These are phyloP conservation scores for Pistacia atlantica DNA, from an alignment of 345 rosid genomes.

Conservation along the genomic window DNA sequence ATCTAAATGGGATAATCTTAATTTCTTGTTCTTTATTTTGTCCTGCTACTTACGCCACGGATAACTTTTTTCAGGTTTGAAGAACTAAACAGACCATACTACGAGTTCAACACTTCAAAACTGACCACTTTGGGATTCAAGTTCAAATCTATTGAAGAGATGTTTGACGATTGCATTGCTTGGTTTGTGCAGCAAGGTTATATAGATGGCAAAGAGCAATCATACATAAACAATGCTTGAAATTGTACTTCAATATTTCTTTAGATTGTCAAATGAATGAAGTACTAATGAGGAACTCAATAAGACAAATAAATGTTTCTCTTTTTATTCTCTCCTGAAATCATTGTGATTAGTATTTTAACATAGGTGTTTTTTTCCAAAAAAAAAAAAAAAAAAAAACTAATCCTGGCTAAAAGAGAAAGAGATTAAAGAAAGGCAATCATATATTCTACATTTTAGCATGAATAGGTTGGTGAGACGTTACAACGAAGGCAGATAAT, in stretches of 20 bases:
- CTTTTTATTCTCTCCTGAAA: too few species aligned
- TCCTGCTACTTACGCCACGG: too few species aligned
- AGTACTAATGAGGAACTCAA: too few species aligned
- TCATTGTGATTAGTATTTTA: not conserved
- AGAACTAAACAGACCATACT: constrained; percentile 51
- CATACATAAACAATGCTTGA: not conserved
- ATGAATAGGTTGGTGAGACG: not conserved
- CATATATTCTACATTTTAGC: constrained; percentile 1
- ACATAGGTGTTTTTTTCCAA: not conserved
- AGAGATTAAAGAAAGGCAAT: not conserved
- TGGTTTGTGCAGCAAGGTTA: constrained; percentile 61
- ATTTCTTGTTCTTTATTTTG: not conserved
- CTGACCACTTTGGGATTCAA: constrained; percentile 59
- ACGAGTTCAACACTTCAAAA: constrained; percentile 67
- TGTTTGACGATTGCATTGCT: constrained; percentile 75
- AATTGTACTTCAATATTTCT: not conserved
- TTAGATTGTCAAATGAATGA: too few species aligned
- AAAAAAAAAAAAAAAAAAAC: too few species aligned
- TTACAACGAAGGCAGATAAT: constrained; percentile 4
- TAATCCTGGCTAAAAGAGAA: too few species aligned
- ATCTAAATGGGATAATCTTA: not conserved
- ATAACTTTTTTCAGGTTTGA: constrained; percentile 50
- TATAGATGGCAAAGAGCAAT: constrained; percentile 24
- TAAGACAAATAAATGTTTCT: too few species aligned
- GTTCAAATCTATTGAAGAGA: constrained; percentile 63